Conservation (phyloP, 2,329 filamentous ascomycete species). For the Sporothrix variecibatus region DNA sequence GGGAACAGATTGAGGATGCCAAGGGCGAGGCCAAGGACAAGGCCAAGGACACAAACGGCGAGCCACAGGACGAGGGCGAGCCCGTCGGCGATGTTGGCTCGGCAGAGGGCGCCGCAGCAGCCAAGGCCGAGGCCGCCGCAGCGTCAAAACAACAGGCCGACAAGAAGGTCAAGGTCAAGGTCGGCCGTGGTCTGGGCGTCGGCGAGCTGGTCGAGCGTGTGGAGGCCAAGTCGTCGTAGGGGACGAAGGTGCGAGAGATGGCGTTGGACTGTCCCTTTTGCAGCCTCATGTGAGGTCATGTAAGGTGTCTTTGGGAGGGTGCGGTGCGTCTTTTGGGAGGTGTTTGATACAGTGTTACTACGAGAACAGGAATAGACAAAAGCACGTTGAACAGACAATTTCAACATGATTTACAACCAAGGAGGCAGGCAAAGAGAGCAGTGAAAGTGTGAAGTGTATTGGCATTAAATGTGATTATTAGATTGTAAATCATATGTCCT, state of each 20-base stretch:
- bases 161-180: constrained; percentile 80
- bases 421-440: neutral
- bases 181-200: constrained; percentile 78
- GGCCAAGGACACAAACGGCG: constrained; percentile 30
- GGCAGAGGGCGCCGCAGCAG: constrained; percentile 41
- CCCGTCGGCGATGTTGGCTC: constrained; percentile 67
- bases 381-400: neutral
- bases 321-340: too few relatives aligned
- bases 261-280: neutral
- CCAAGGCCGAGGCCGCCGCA: constrained; percentile 23
- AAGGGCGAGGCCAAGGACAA: constrained; percentile 35
- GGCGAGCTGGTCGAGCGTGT: constrained; percentile 74
- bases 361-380: constrained; percentile 13
- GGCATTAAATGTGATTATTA: neutral
- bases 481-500: neutral
- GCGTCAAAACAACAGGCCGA: constrained; percentile 40
- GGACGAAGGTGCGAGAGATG: neutral
- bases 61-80: constrained; percentile 65
- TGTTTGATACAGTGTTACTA: neutral
- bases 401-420: neutral
- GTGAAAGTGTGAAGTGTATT: neutral
- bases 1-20: constrained; percentile 49
- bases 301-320: too few relatives aligned
- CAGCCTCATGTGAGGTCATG: neutral
- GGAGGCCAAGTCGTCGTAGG: constrained; percentile 50